A percentile compares a stretch with the other conserved stretches of the same genome.
phyloP scores from a whole-genome alignment of 305 asterid species.

The Ajuga reptans region DNA sequence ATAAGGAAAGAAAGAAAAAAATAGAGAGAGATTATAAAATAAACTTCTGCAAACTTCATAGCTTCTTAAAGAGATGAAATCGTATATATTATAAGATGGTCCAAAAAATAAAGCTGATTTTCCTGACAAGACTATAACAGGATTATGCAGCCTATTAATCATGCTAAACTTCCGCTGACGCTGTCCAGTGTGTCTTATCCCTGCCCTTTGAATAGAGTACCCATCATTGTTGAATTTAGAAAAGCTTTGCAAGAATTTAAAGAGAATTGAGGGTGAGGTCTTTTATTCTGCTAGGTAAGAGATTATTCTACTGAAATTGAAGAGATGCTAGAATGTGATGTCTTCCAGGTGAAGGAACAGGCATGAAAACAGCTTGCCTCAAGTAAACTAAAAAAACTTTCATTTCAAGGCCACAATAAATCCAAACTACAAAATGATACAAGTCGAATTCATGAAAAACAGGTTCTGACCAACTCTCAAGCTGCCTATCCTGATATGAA shows the following conservation, averaged over 20 bases:
- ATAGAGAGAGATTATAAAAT: background rate
- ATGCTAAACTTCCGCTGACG: background rate
- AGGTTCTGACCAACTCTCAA: background rate
- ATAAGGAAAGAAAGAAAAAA: background rate
- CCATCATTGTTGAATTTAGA: no score
- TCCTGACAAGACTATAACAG: background rate
- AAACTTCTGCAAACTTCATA: background rate
- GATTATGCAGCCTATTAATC: constrained; percentile 6
- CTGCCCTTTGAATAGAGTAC: background rate
- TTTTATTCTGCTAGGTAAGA: no score
- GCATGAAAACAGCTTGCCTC: constrained; percentile 11
- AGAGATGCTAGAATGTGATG: background rate
- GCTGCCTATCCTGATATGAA: background rate
- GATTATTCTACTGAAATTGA: background rate
- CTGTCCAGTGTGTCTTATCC: no score
- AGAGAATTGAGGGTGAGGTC: no score
- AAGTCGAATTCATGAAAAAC: background rate
- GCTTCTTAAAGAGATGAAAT: background rate
- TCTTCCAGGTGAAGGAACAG: constrained; percentile 14
- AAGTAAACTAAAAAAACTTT: background rate
- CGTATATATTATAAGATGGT: background rate
- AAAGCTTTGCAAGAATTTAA: no score
- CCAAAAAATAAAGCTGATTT: background rate
- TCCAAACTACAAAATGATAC: background rate
- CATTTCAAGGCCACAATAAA: constrained; percentile 16